phyloP scores from a whole-genome alignment of 2,329 filamentous ascomycete species.

The Didymella pinodella region DNA sequence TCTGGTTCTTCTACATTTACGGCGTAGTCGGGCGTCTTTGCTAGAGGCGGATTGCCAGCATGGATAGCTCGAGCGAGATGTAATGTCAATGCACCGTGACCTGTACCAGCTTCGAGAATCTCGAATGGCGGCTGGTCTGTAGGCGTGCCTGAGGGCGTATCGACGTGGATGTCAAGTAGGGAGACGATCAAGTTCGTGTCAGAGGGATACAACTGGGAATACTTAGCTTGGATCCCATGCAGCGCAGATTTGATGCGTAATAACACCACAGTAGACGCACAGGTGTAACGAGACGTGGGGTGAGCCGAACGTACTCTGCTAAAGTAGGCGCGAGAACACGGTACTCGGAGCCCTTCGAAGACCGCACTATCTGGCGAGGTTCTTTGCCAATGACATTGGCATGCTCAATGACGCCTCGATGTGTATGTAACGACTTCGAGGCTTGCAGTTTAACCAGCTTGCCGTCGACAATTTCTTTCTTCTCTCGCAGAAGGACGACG shows the following conservation, averaged over 20 bases:
- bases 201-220: constrained; percentile 71
- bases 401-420: constrained; percentile 60
- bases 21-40: constrained; percentile 36
- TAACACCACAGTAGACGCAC: constrained; percentile 54
- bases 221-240: constrained; percentile 1
- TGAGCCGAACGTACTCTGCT: constrained; percentile 75
- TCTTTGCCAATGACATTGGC: constrained; percentile 70
- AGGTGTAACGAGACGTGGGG: constrained; percentile 76
- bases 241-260: background rate
- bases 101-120: constrained; percentile 84
- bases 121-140: constrained; percentile 62
- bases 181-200: constrained; percentile 80
- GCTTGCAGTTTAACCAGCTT: constrained; percentile 52
- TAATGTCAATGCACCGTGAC: constrained; percentile 81
- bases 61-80: constrained; percentile 79
- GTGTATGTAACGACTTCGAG: constrained; percentile 47
- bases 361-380: constrained; percentile 65
- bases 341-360: constrained; percentile 61
- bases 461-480: constrained; percentile 48
- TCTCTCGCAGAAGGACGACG: constrained; percentile 54
- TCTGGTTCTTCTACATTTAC: constrained; percentile 34
- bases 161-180: constrained; percentile 76
- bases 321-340: constrained; percentile 72
- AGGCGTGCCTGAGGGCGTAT: constrained; percentile 46
- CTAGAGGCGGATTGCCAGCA: constrained; percentile 69